Evolutionary conservation across 768 basidiomycete species (phyloP).

Genomic region (Zangia roseola): DNA sequence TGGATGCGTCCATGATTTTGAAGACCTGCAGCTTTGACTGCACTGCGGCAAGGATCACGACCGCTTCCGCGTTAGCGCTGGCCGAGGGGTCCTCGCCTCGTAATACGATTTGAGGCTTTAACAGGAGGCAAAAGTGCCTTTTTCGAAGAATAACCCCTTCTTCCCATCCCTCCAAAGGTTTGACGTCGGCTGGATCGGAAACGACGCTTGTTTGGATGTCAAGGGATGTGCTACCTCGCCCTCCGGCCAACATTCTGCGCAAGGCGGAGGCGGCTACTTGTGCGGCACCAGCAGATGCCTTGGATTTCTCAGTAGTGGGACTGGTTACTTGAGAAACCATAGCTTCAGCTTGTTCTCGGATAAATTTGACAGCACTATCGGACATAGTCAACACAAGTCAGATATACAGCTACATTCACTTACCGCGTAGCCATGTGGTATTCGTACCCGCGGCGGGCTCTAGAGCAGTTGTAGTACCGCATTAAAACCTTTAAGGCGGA

Average conservation of each 20-base stretch:
- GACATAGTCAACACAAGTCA: slow-evolving; percentile 7
- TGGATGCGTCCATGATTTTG: slow-evolving; percentile 75
- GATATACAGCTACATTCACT: slow-evolving; percentile 19
- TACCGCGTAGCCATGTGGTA: slow-evolving; percentile 88
- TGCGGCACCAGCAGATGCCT: slow-evolving; percentile 43
- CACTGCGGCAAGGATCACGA: slow-evolving; percentile 73
- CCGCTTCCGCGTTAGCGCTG: slow-evolving; percentile 43
- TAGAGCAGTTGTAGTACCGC: slow-evolving; percentile 85
- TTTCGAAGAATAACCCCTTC: slow-evolving; percentile 68
- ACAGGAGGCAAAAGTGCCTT: slow-evolving; percentile 78
- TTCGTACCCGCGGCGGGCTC: slow-evolving; percentile 73
- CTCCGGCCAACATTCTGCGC: slow-evolving; percentile 61
- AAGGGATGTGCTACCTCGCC: slow-evolving; percentile 43
- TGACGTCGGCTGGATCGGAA: slow-evolving; percentile 38
- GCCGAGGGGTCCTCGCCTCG: slow-evolving; percentile 49
- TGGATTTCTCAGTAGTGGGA: slow-evolving; percentile 26
- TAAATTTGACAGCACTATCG: slow-evolving; percentile 77
- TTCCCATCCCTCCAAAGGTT: slow-evolving; percentile 71
- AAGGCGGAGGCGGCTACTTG: slow-evolving; percentile 68
- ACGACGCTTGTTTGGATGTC: slow-evolving; percentile 36
- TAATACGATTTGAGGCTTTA: slow-evolving; percentile 89
- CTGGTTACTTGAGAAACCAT: slow-evolving; percentile 13
- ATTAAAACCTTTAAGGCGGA: slow-evolving; percentile 63
- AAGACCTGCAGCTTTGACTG: slow-evolving; percentile 79
- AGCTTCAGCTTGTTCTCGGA: slow-evolving; percentile 75